These are phyloP conservation scores for Mycena leptocephala DNA, from an alignment of 768 basidiomycete genomes.

Conservation along the genomic window DNA sequence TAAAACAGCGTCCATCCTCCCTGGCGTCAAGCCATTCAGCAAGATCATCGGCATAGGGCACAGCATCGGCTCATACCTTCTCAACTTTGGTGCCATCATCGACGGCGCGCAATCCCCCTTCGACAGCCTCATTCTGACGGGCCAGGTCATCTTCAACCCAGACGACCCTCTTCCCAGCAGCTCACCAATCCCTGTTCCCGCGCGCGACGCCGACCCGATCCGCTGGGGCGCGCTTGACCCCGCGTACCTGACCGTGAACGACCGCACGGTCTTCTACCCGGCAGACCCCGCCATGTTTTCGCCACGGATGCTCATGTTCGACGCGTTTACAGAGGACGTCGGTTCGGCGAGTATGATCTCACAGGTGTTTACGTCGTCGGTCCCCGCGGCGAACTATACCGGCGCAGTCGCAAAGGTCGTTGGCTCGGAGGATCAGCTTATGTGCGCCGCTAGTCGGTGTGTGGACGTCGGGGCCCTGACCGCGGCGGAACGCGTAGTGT, in stretches of 20 bases:
- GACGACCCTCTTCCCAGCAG: neutral
- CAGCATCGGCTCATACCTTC: neutral
- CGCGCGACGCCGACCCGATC: constrained; percentile 2
- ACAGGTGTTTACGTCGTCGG: neutral
- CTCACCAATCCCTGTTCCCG: neutral
- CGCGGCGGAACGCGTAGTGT: neutral
- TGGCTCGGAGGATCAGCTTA: neutral
- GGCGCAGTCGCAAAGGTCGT: constrained; percentile 1
- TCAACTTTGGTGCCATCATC: too few species aligned
- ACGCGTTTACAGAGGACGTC: neutral
- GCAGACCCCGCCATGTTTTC: neutral
- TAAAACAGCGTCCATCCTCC: constrained; percentile 1
- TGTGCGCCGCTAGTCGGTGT: neutral
- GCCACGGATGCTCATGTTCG: too few species aligned
- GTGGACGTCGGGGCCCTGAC: constrained; percentile 9
- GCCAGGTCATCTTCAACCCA: neutral
- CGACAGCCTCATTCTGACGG: too few species aligned
- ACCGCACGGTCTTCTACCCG: neutral
- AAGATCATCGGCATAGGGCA: constrained; percentile 16
- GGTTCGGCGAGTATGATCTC: neutral
- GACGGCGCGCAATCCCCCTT: too few species aligned
- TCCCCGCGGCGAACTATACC: neutral
- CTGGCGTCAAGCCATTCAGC: neutral
- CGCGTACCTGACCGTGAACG: neutral
- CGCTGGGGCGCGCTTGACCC: constrained; percentile 16